A percentile compares a stretch with the other conserved stretches of the same genome.
phyloP scores from a whole-genome alignment of 164 flowering plant species.

The Annona cherimola region DNA sequence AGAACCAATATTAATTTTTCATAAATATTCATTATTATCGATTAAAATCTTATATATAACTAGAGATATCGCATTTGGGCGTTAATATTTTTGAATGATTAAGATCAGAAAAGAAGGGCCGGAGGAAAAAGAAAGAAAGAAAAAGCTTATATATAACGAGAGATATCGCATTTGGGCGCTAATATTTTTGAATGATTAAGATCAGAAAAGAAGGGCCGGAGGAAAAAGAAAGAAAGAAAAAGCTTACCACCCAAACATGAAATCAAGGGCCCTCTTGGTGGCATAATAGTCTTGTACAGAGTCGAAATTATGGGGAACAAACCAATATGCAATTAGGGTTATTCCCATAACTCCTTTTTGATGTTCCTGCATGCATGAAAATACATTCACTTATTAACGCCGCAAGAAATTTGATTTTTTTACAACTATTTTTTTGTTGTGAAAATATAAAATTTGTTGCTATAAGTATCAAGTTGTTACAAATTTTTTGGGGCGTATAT shows the following conservation, averaged over 20 bases:
- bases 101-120: neutral
- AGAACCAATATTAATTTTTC: neutral
- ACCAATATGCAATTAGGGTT: conserved; percentile 37
- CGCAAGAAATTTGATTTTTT: too few relatives aligned
- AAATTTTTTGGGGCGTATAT: too few relatives aligned
- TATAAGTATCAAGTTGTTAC: too few relatives aligned
- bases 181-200: too few relatives aligned
- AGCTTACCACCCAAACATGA: conserved; percentile 37
- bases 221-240: too few relatives aligned
- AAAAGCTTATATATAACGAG: too few relatives aligned
- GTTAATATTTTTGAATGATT: neutral
- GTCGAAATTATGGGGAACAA: conserved; percentile 25
- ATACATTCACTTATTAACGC: too few relatives aligned
- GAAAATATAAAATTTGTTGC: too few relatives aligned
- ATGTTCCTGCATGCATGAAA: conserved; percentile 24
- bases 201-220: neutral
- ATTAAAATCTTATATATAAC: neutral
- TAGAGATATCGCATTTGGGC: neutral
- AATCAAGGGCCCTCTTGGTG: conserved; percentile 48
- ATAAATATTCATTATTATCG: neutral
- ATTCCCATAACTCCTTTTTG: conserved; percentile 69
- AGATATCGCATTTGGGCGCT: too few relatives aligned
- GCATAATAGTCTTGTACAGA: conserved; percentile 26
- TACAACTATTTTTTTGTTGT: too few relatives aligned
- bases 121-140: neutral